Evolutionary conservation across 352 stramenopile species (phyloP), one percentile per base, ranked within the genome.

Genomic region (Pythium sukuiense): DNA sequence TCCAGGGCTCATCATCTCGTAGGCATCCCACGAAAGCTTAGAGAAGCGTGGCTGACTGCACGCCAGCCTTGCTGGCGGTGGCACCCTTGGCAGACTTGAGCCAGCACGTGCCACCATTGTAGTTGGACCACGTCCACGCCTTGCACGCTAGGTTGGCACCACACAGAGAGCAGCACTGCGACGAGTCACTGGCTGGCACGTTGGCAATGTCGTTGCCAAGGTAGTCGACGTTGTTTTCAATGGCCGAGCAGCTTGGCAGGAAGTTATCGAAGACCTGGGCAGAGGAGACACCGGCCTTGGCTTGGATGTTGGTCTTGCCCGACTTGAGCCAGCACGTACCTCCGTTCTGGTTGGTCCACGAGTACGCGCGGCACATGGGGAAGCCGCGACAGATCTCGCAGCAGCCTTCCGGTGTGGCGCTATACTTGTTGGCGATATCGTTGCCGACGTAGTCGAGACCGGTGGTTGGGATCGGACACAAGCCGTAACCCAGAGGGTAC

Each of bases 361-460:
- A n/a, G 53, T 60, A 71, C 5, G 57, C 58, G 18, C 24, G 26
- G 55, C 67, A 73, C 8, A 45, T 46, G 6, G 53, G 7, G 32
- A 26, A 43, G 0, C 50, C 54, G 3, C 63, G 46, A 57, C 82
- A 90, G 24, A 86, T 61, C 32, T 61, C 48, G 41, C 74, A 81
- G 67, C 74, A 81, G 6, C 32, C 55, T 6, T 33, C 35, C 3
- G 32, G 2, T 6, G 16, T 24, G 1, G 11, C 45, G 9, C 37
- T 53, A 1, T 54, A 55, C 27, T 46, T 48, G 45, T 58, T 63
- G 54, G 4, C 49, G 20, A 65, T 52, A 35, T 65, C 59, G 49
- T 59, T n/a, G n/a, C n/a, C n/a, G n/a, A n/a, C n/a, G n/a, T n/a
- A n/a, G n/a, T n/a, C n/a, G n/a, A n/a, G n/a, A 29, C 32, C 35